Percentiles rank a stretch among this genome's conserved stretches.
These are phyloP conservation scores for Vitrella brassicaformis DNA, from an alignment of 73 alveolate species.

Conservation along the genomic window DNA sequence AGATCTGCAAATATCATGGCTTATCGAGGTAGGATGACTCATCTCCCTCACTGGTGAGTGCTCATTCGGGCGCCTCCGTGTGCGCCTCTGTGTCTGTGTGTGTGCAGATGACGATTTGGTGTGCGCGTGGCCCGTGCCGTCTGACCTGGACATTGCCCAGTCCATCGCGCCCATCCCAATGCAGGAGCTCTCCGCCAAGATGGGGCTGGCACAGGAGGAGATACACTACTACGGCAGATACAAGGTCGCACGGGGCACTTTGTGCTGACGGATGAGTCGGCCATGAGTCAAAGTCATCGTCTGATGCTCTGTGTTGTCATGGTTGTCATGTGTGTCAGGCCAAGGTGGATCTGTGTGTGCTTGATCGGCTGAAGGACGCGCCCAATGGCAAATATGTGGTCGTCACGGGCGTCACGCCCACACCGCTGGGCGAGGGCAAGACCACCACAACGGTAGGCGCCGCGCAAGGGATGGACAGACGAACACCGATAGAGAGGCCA, in stretches of 20 bases:
- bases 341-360: slow-evolving; percentile 15
- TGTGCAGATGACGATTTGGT: not conserved
- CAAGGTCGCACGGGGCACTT: not conserved
- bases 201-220: not conserved
- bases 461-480: too few species aligned
- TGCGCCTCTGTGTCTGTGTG: not conserved
- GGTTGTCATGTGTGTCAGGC: slow-evolving; percentile 1
- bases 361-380: slow-evolving; percentile 10
- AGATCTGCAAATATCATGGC: too few species aligned
- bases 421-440: slow-evolving; percentile 34
- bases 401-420: slow-evolving; percentile 35
- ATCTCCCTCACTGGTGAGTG: too few species aligned
- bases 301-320: not conserved
- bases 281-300: not conserved
- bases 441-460: slow-evolving; percentile 14
- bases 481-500: too few species aligned
- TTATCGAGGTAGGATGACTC: too few species aligned
- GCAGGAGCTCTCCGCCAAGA: not conserved
- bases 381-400: slow-evolving; percentile 22
- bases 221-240: not conserved
- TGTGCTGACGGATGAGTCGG: not conserved
- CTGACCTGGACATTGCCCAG: not conserved
- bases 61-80: too few species aligned
- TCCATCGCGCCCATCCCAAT: not conserved
- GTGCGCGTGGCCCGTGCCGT: not conserved